Base-by-base conservation (phyloP, 768 basidiomycete species). In the Russula olivacea region DNA sequence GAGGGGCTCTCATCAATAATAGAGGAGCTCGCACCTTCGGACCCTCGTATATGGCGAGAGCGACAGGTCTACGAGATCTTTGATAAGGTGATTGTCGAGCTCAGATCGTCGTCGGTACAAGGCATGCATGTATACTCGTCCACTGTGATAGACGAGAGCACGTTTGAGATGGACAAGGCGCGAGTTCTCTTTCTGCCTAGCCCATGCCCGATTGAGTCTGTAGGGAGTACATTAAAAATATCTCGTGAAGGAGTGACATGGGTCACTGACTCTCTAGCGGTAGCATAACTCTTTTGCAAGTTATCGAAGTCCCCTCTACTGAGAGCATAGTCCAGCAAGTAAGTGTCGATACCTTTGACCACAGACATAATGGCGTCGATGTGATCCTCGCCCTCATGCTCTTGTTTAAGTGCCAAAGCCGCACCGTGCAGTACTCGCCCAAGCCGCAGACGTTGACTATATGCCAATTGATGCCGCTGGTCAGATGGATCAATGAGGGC, bases 311-410 rank as follows among this genome's bases (percentile, higher is more conserved):
- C 80, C 56, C 74, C 74, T 69, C 83, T 75, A 51, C 75, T 82
- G 71, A 88, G 76, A 15, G 82, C 89, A 73, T 90, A 90, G 55
- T 83, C 83, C 52, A 91, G 76, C 68, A 93, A 76, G 69, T 83
- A 90, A 2, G 85, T 82, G 66, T 92, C 91, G 49, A 92, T 86
- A 4, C 85, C 86, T 51, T 84, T 84, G 25, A 85, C 81, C 19
- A 91, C 82, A 41, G 78, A 78, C 38, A 91, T 80, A 36, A 96
- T 84, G 5, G 91, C 88, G 72, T 98, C 95, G 49, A 91, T 88
- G 65, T 91, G 89, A 71, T 93, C 90, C 72, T 92, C 91, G 38
- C 82, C 84, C 49, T 81, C 82, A 14, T 78, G 81, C 48, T 81
- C 80, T 68, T 81, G 79, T 41, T 84, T 82, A 43, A 93, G 75